These are phyloP conservation scores for Hymenoscyphus repandus DNA, from an alignment of 2,329 filamentous ascomycete genomes.

Conservation along the genomic window DNA sequence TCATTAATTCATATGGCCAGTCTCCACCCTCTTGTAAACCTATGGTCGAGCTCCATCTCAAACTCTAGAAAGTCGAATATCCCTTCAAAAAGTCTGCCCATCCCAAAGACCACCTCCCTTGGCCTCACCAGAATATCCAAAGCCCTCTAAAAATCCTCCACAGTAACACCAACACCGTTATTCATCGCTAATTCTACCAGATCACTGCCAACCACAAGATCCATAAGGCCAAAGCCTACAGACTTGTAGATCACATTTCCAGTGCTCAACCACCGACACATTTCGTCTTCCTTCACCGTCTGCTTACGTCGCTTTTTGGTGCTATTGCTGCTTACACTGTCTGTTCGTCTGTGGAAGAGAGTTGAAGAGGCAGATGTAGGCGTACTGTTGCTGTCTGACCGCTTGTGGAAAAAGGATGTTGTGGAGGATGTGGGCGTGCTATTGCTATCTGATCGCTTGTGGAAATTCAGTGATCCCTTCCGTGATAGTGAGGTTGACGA, in stretches of 20 bases:
- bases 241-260: constrained; percentile 67
- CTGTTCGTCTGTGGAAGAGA: constrained; percentile 1
- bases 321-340: neutral
- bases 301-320: constrained; percentile 20
- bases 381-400: neutral
- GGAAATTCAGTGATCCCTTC: constrained; percentile 9
- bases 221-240: constrained; percentile 62
- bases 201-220: constrained; percentile 56
- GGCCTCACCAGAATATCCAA: no score
- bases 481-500: constrained; percentile 18
- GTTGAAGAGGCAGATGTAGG: neutral
- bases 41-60: no score
- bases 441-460: neutral
- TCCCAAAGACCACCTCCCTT: no score
- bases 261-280: constrained; percentile 51
- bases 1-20: no score
- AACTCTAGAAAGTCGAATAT: no score
- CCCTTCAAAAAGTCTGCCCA: no score
- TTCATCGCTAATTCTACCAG: constrained; percentile 50
- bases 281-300: constrained; percentile 40
- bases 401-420: constrained; percentile 1
- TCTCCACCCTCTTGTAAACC: no score
- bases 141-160: constrained; percentile 44
- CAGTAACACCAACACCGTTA: constrained; percentile 48
- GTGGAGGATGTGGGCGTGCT: neutral